Conservation (phyloP, 2,329 filamentous ascomycete genomes). For the Fusarium sp. region DNA sequence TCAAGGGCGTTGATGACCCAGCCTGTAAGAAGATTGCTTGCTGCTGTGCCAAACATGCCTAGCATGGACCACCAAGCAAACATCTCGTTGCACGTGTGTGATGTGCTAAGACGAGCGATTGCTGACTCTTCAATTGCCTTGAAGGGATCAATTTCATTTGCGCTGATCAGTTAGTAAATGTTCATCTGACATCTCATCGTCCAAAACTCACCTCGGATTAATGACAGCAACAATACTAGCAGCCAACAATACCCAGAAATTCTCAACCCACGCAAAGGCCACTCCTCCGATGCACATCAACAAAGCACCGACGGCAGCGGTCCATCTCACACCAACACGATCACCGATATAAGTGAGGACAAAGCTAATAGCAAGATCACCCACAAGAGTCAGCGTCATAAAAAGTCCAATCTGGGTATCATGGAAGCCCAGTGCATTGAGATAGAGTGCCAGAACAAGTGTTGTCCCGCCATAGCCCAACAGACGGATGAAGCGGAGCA, state of each 20-base stretch:
- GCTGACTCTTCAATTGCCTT: conserved; percentile 41
- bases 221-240: conserved; percentile 38
- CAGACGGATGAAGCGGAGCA: conserved; percentile 36
- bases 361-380: conserved; percentile 42
- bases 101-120: conserved; percentile 33
- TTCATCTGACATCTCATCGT: too few relatives aligned
- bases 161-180: conserved; percentile 1
- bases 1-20: conserved; percentile 34
- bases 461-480: conserved; percentile 41
- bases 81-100: conserved; percentile 39
- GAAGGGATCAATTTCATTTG: conserved; percentile 44
- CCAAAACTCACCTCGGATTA: conserved; percentile 25
- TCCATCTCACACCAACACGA: conserved; percentile 29
- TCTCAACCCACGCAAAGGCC: conserved; percentile 32
- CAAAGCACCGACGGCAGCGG: conserved; percentile 26
- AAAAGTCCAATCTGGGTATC: conserved; percentile 38
- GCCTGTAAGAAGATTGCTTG: conserved; percentile 36
- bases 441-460: conserved; percentile 37
- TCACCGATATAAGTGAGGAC: conserved; percentile 38
- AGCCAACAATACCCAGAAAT: conserved; percentile 35
- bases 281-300: conserved; percentile 35
- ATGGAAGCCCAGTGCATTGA: conserved; percentile 33
- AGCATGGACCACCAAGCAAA: conserved; percentile 44
- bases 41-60: conserved; percentile 40
- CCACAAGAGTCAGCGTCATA: conserved; percentile 40